Evolutionary conservation across 148 eudicot genomes (phyloP), one percentile per base, ranked within the genome.

Genomic region (Simmondsia chinensis): DNA sequence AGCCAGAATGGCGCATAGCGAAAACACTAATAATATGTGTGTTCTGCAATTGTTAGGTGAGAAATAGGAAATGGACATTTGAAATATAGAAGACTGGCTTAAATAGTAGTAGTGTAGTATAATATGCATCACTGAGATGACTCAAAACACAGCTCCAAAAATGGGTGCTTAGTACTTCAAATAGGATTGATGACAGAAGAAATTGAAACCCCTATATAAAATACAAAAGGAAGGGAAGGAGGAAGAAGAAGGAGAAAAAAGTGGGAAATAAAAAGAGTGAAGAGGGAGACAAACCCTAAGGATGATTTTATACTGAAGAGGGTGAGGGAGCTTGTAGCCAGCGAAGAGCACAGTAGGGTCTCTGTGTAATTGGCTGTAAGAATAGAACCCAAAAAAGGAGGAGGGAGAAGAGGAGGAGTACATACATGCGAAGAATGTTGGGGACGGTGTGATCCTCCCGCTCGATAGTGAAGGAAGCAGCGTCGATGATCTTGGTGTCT

Each of bases 271-370:
- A n/a, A n/a, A n/a, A n/a, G n/a, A n/a, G n/a, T n/a, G n/a, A n/a
- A n/a, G n/a, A 1, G 9, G 15, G 15, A 43, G n/a, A 73, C 88
- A 39, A 48, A 80, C 88, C 76, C 88, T 59, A 20, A 80, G 66
- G 10, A 80, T 52, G 40, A 80, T 80, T 44, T 80, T 73, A 80
- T 80, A 80, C 77, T 80, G 77, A 19, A 80, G 83, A 28, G 88
- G 88, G 49, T 80, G 88, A 45, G 88, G 88, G 33, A 80, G 68
- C 72, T 80, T 80, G 74, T 80, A 80, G 4, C 88, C 88, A 21
- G 83, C 83, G 50, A 80, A 80, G 0, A 80, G 75, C 7, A 80
- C 83, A 60, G 73, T 73, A 17, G 63, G 63, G 40, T 80, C 88
- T 64, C 88, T 80, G 53, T 80, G 88, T 66, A 80, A 43, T 39